phyloP scores from a whole-genome alignment of 495 filamentous ascomycete species.

The Diplogelasinospora grovesii region DNA sequence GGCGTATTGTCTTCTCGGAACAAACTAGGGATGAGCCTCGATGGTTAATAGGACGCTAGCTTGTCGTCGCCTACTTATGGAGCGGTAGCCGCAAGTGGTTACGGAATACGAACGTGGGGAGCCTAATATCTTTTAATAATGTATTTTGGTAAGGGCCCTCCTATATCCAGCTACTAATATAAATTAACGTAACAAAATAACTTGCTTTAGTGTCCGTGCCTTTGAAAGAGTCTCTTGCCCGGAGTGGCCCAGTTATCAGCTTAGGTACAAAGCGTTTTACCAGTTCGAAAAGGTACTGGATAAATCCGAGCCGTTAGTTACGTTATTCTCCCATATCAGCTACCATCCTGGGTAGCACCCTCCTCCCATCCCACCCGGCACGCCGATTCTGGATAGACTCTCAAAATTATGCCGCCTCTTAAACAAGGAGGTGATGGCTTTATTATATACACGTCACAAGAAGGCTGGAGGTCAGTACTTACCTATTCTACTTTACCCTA shows the following conservation, averaged over 20 bases:
- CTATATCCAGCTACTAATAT: not conserved
- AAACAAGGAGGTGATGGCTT: constrained; percentile 5
- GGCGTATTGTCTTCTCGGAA: constrained; percentile 7
- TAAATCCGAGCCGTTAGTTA: constrained; percentile 3
- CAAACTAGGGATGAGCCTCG: constrained; percentile 4
- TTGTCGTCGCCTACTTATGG: constrained; percentile 8
- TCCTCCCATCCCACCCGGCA: constrained; percentile 4
- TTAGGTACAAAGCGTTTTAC: constrained; percentile 1
- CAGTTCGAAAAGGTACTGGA: constrained; percentile 2
- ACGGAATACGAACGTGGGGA: constrained; percentile 5
- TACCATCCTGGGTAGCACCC: constrained; percentile 1
- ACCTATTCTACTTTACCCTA: too few relatives aligned
- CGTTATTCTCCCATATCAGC: constrained; percentile 3
- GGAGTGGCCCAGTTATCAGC: not conserved
- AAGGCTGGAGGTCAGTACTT: too few relatives aligned
- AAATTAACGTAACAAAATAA: constrained; percentile 3
- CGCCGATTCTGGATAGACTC: constrained; percentile 2
- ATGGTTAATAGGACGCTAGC: constrained; percentile 5
- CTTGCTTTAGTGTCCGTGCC: constrained; percentile 5
- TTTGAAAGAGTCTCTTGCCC: constrained; percentile 2
- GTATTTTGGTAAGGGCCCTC: constrained; percentile 2
- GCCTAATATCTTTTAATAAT: constrained; percentile 3
- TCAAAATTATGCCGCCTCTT: constrained; percentile 1
- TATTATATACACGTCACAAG: not conserved
- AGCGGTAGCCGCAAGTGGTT: constrained; percentile 4